Percentiles rank a stretch among this genome's conserved stretches.
Evolutionary conservation across 164 flowering plant genomes (phyloP).

Genomic region (Houttuynia cordata): DNA sequence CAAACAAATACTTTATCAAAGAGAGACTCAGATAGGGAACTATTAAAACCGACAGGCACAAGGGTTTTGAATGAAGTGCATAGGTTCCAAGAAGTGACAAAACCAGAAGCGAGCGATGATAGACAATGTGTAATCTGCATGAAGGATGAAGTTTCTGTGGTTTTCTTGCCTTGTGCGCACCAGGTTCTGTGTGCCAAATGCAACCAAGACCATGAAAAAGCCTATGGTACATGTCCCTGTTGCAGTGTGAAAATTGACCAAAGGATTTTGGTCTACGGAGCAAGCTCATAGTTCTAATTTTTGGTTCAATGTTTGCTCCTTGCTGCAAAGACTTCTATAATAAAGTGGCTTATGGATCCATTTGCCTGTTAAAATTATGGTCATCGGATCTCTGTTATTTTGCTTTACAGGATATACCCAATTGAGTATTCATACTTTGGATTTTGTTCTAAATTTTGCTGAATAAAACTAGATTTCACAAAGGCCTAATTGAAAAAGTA

Average conservation of each 20-base stretch:
- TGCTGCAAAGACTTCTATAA: background rate
- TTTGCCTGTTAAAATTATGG: background rate
- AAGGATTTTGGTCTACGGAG: constrained; percentile 76
- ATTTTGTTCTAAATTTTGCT: too few species aligned
- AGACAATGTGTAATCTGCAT: constrained; percentile 64
- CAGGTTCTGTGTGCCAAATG: constrained; percentile 79
- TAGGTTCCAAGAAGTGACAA: constrained; percentile 34
- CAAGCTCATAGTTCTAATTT: constrained; percentile 41
- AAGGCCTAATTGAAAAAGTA: too few species aligned
- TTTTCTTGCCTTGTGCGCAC: constrained; percentile 94
- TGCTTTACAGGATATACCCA: background rate
- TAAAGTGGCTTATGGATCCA: background rate
- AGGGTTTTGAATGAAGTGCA: constrained; percentile 46
- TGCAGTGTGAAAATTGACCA: constrained; percentile 70
- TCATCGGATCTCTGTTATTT: background rate
- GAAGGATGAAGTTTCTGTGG: constrained; percentile 87
- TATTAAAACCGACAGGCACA: constrained; percentile 40
- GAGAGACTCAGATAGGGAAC: constrained; percentile 17
- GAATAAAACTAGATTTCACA: too few species aligned
- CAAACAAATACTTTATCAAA: constrained; percentile 14
- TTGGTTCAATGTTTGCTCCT: background rate
- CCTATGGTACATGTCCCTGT: constrained; percentile 64
- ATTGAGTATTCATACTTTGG: too few species aligned
- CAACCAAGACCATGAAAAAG: constrained; percentile 59
- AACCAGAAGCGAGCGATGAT: constrained; percentile 30